A percentile compares a stretch with the other conserved stretches of the same genome.
phyloP scores from a whole-genome alignment of 2,329 filamentous ascomycete genomes.

The Ceratocystis albifundus region DNA sequence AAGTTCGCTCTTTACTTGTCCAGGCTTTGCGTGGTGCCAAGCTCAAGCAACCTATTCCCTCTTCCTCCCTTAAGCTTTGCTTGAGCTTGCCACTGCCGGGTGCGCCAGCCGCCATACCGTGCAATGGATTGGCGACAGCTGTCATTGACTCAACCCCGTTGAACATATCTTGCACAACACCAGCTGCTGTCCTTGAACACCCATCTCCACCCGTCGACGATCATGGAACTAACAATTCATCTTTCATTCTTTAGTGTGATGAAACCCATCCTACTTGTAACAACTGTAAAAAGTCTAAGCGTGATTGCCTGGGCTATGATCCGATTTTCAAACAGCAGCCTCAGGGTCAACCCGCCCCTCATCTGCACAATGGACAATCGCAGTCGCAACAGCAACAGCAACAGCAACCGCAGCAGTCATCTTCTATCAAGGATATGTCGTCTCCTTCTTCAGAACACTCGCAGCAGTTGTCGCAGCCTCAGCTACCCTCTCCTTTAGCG shows the following conservation, averaged over 20 bases:
- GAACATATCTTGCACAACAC: slow-evolving; percentile 19
- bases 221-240: slow-evolving; percentile 25
- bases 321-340: slow-evolving; percentile 71
- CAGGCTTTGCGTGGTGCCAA: background rate
- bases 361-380: slow-evolving; percentile 17
- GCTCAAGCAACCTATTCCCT: slow-evolving; percentile 4
- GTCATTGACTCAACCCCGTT: slow-evolving; percentile 11
- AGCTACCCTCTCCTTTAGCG: slow-evolving; percentile 1
- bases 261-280: slow-evolving; percentile 87
- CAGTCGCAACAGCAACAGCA: slow-evolving; percentile 3
- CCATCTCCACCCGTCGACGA: slow-evolving; percentile 7
- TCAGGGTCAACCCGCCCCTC: slow-evolving; percentile 25
- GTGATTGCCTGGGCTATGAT: slow-evolving; percentile 76
- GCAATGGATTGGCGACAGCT: slow-evolving; percentile 1
- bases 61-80: background rate
- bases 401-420: slow-evolving; percentile 10
- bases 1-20: background rate
- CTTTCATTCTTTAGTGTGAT: slow-evolving; percentile 59
- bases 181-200: background rate
- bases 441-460: slow-evolving; percentile 17
- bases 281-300: slow-evolving; percentile 81
- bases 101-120: slow-evolving; percentile 2
- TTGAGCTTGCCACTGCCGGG: background rate
- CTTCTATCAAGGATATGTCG: background rate
- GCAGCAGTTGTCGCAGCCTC: slow-evolving; percentile 12